These are phyloP conservation scores for Trypanosoma mega DNA, from an alignment of 208 protist genomes.

Conservation along the genomic window DNA sequence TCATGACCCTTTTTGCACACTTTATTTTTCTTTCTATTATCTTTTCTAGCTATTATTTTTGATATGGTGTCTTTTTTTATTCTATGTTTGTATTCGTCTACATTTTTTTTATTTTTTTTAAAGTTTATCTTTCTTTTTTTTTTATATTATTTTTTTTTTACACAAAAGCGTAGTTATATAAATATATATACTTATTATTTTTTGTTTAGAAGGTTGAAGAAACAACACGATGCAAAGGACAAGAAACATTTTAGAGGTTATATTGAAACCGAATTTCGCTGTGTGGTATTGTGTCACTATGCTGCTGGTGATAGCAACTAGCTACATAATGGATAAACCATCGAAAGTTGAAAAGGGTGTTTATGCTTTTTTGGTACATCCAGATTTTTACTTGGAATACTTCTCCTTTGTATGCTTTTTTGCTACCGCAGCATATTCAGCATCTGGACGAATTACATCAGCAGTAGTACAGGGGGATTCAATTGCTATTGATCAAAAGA, in stretches of 20 bases:
- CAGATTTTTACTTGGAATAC: no score
- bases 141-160: slow-evolving; percentile 29
- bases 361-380: neutral
- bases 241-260: slow-evolving; percentile 38
- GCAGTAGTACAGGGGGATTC: no score
- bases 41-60: neutral
- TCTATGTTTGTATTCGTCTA: no score
- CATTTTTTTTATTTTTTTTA: slow-evolving; percentile 12
- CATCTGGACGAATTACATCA: no score
- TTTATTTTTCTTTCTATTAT: slow-evolving; percentile 14
- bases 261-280: slow-evolving; percentile 41
- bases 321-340: slow-evolving; percentile 50
- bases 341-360: no score
- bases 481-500: no score
- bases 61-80: neutral
- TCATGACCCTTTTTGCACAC: neutral
- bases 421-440: no score
- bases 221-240: slow-evolving; percentile 28
- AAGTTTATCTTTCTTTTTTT: neutral
- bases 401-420: no score
- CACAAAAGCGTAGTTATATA: no score
- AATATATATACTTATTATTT: neutral
- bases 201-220: neutral
- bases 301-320: slow-evolving; percentile 31
- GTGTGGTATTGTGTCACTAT: slow-evolving; percentile 33